Base-by-base conservation (phyloP, 2,329 filamentous ascomycete species). In the Fusarium burgessii region DNA sequence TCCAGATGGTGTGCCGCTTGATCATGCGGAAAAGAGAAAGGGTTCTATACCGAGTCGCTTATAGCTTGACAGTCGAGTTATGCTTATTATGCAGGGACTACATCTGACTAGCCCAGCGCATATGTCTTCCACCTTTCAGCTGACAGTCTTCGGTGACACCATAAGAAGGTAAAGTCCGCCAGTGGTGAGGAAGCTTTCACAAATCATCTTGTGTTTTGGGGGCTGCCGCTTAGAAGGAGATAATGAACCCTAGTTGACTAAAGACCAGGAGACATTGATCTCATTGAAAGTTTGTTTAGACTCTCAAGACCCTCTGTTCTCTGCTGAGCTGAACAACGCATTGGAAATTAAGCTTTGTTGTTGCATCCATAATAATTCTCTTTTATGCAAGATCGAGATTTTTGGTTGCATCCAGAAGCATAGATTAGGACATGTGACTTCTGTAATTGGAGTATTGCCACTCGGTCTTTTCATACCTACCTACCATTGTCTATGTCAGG, bases 61-160 rank as follows among this genome's bases (percentile, higher is more conserved):
- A 32, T 58, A 32, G 32, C 23, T 40, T 23, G 36, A 17, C 20
- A 17, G 51, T 18, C 32, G 36, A 45, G 6, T 63, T 63, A 36
- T 63, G 40, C 46, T 47, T 41, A 42, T 56, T 36, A 57, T 64
- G 61, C 61, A 64, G 61, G 58, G 43, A 63, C 58, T 29, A 14
- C 42, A 42, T 25, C 15, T 45, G 36, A 6, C 38, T 43, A 2
- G 25, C 20, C 15, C 38, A 25, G 27, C 6, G n/a, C 38, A 7
- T 33, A 9, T 41, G 10, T 29, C 35, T 15, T 7, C 29, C 32
- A 27, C 38, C 47, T 15, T 33, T 45, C 38, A 45, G 35, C 36
- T 55, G 36, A 45, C n/a, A 32, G 2, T 10, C 25, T 23, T 6
- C 9, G 0, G 14, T 7, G 3, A 3, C 7, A 4, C 15, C n/a